Percentiles rank a stretch among this genome's conserved stretches.
phyloP scores from a whole-genome alignment of 768 basidiomycete species.

The Auriscalpium microsporum region DNA sequence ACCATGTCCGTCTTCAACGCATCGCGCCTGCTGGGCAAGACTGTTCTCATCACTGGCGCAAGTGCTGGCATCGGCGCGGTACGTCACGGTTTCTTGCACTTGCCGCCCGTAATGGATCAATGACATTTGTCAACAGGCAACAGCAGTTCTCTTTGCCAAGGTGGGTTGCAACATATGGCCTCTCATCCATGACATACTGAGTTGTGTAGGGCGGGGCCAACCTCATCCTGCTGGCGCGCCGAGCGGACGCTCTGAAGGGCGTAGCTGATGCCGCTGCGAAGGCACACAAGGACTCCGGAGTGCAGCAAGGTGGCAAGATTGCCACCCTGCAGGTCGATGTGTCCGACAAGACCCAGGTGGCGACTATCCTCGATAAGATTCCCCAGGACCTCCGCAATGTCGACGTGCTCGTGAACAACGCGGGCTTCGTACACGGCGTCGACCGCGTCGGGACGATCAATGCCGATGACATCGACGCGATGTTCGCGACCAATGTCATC shows the following conservation, averaged over 20 bases:
- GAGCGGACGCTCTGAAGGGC: constrained; percentile 60
- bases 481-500: constrained; percentile 50
- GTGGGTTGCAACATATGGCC: constrained; percentile 28
- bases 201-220: constrained; percentile 69
- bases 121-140: constrained; percentile 42
- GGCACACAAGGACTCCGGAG: constrained; percentile 66
- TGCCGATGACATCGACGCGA: constrained; percentile 66
- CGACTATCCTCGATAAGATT: constrained; percentile 60
- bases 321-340: constrained; percentile 70
- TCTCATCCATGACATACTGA: neutral
- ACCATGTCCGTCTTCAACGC: constrained; percentile 77
- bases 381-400: constrained; percentile 62
- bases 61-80: constrained; percentile 88
- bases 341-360: constrained; percentile 64
- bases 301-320: constrained; percentile 73
- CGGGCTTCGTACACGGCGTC: constrained; percentile 84
- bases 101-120: neutral
- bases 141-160: constrained; percentile 85
- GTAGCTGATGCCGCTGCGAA: constrained; percentile 58
- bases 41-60: constrained; percentile 83
- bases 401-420: constrained; percentile 79
- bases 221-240: constrained; percentile 75
- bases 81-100: constrained; percentile 20
- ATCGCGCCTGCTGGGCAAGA: constrained; percentile 73
- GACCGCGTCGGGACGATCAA: constrained; percentile 81